These are phyloP conservation scores for Fusarium staphyleae DNA, from an alignment of 2,329 filamentous ascomycete species.

Conservation along the genomic window DNA sequence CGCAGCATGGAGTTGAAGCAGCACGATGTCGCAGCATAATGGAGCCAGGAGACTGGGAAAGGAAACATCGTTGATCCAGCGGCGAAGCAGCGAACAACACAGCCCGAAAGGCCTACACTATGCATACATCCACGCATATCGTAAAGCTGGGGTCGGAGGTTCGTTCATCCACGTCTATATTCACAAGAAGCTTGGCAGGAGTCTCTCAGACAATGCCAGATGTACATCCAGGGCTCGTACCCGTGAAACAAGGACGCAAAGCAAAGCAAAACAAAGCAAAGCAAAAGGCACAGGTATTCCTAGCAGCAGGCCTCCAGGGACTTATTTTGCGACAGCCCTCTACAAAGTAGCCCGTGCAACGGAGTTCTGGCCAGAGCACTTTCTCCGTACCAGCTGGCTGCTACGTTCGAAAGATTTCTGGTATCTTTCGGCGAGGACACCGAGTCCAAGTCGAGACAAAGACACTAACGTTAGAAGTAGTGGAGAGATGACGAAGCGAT, in stretches of 20 bases:
- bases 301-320: slow-evolving; percentile 25
- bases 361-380: not conserved
- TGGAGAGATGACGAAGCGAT: slow-evolving; percentile 15
- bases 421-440: slow-evolving; percentile 3
- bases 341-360: slow-evolving; percentile 19
- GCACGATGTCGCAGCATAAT: not conserved
- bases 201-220: slow-evolving; percentile 4
- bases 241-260: slow-evolving; percentile 28
- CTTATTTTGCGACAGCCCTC: slow-evolving; percentile 11
- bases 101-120: not conserved
- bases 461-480: not conserved
- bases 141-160: slow-evolving; percentile 5
- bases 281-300: slow-evolving; percentile 25
- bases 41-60: not conserved
- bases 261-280: too few relatives aligned
- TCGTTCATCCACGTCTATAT: not conserved
- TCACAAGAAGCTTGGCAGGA: not conserved
- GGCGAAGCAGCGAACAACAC: not conserved
- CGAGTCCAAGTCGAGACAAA: not conserved
- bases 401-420: slow-evolving; percentile 30
- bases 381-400: slow-evolving; percentile 2
- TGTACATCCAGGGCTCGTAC: slow-evolving; percentile 24
- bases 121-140: not conserved
- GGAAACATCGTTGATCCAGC: not conserved
- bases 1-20: not conserved